These are phyloP conservation scores for Talaromyces albobiverticillius DNA, from an alignment of 2,329 filamentous ascomycete genomes.

Conservation along the genomic window DNA sequence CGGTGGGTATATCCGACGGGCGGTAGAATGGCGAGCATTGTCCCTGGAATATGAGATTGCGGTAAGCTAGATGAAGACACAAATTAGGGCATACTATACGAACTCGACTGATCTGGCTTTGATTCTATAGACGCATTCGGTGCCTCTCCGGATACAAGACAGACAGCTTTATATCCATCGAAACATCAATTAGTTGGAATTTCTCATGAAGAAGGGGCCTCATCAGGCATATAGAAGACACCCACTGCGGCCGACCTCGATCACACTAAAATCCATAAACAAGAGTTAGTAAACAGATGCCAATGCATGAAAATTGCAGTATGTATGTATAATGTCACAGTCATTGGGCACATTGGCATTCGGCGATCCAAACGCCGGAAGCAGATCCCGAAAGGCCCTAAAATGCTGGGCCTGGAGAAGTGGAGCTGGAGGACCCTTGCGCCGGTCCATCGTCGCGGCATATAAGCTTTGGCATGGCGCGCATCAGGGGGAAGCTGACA, in stretches of 20 bases:
- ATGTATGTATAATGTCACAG: neutral
- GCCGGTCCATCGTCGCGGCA: too few species aligned
- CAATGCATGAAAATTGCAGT: neutral
- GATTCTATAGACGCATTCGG: conserved; percentile 15
- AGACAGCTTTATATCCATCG: conserved; percentile 10
- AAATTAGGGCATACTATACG: neutral
- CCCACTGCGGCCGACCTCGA: conserved; percentile 15
- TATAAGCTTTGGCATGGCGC: too few species aligned
- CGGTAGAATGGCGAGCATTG: conserved; percentile 1
- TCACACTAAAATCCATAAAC: conserved; percentile 5
- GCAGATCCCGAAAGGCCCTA: neutral
- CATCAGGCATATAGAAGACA: neutral
- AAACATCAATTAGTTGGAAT: neutral
- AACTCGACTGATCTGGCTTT: conserved; percentile 13
- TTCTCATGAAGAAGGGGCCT: neutral
- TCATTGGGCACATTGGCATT: too few species aligned
- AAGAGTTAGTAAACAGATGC: neutral
- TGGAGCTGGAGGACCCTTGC: neutral
- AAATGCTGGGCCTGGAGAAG: neutral
- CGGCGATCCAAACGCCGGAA: too few species aligned
- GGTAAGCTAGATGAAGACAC: neutral
- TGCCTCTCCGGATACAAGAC: conserved; percentile 15
- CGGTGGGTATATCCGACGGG: conserved; percentile 11
- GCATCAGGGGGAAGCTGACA: too few species aligned
- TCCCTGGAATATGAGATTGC: conserved; percentile 2